phyloP scores from a whole-genome alignment of 2,329 filamentous ascomycete genomes.

The Volutella citrinella region DNA sequence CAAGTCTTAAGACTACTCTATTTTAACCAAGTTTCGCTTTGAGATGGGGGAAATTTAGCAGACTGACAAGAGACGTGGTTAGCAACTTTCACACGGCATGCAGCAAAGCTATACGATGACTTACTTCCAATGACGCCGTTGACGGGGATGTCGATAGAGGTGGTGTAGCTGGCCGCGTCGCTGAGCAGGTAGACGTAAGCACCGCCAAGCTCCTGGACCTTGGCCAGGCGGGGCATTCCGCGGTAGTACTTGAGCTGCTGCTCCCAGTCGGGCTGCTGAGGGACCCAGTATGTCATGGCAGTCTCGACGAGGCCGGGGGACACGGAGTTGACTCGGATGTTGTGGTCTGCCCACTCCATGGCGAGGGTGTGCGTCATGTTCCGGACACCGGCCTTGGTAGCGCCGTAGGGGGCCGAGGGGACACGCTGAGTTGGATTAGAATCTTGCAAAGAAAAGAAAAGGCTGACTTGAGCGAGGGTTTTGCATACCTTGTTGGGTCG shows the following conservation, averaged over 20 bases:
- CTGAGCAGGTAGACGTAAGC: constrained; percentile 56
- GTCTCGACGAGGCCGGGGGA: constrained; percentile 29
- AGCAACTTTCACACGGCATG: too few relatives aligned
- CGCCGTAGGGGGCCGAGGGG: constrained; percentile 42
- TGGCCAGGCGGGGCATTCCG: constrained; percentile 52
- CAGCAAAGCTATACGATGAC: too few relatives aligned
- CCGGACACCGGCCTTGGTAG: constrained; percentile 40
- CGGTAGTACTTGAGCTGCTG: constrained; percentile 57
- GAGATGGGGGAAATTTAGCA: too few relatives aligned
- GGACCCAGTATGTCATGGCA: constrained; percentile 48
- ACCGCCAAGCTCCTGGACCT: constrained; percentile 51
- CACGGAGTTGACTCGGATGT: constrained; percentile 29
- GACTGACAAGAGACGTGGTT: too few relatives aligned
- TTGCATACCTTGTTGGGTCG: constrained; percentile 45
- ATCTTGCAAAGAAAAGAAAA: too few relatives aligned
- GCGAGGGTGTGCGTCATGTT: constrained; percentile 39
- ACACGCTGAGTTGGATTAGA: too few relatives aligned
- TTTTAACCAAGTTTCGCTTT: too few relatives aligned
- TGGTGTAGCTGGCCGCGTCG: constrained; percentile 49
- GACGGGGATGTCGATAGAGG: constrained; percentile 45
- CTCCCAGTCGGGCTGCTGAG: constrained; percentile 52
- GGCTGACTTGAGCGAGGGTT: too few relatives aligned
- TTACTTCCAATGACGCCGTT: constrained; percentile 17
- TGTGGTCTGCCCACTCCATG: constrained; percentile 45
- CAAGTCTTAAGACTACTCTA: too few relatives aligned